phyloP scores from a whole-genome alignment of 148 eudicot genomes.

The Amaranthus hypochondriacus region DNA sequence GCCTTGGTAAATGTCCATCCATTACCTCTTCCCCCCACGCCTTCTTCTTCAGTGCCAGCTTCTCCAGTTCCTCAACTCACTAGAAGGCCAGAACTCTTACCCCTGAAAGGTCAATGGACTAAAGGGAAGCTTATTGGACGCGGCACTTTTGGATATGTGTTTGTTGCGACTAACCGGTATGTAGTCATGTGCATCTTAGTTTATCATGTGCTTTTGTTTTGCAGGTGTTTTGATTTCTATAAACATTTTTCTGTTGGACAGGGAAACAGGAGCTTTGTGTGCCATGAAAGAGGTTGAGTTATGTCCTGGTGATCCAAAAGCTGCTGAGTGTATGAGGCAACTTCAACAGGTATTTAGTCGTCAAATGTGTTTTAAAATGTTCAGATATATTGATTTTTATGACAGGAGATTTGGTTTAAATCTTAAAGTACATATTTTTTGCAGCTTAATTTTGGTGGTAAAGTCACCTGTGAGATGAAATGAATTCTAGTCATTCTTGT shows the following conservation, averaged over 20 bases:
- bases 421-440: background rate
- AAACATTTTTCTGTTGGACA: slow-evolving; percentile 19
- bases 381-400: background rate
- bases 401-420: background rate
- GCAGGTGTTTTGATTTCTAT: background rate
- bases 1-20: slow-evolving; percentile 46
- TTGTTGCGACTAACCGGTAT: slow-evolving; percentile 77
- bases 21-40: slow-evolving; percentile 84
- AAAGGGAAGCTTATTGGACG: slow-evolving; percentile 95
- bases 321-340: slow-evolving; percentile 71
- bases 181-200: background rate
- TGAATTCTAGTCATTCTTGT: background rate
- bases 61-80: slow-evolving; percentile 35
- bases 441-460: background rate
- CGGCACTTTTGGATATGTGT: slow-evolving; percentile 95
- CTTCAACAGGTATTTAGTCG: slow-evolving; percentile 65
- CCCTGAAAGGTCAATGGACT: slow-evolving; percentile 58
- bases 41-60: slow-evolving; percentile 31
- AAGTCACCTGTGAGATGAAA: background rate
- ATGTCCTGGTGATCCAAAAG: slow-evolving; percentile 63
- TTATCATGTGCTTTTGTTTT: background rate
- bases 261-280: slow-evolving; percentile 98
- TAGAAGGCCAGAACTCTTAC: slow-evolving; percentile 27
- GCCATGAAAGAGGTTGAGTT: slow-evolving; percentile 98
- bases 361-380: background rate